Evolutionary conservation across 352 stramenopile genomes (phyloP).

Genomic region (Thalassiosira mediterranea): DNA sequence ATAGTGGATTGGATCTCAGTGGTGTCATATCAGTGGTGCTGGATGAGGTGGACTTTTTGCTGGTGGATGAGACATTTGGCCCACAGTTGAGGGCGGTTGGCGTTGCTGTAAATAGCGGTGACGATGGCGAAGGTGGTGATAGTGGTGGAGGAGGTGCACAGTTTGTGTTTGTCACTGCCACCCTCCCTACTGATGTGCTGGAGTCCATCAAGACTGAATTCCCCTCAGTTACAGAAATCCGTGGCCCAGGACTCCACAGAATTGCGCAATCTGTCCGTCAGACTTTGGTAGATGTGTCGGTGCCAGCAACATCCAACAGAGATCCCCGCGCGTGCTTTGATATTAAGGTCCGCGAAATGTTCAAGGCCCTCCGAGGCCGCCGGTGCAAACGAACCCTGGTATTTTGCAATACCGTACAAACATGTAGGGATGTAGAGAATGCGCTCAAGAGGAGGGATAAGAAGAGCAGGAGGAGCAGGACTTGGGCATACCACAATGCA

Average conservation of each 20-base stretch:
- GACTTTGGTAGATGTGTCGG: constrained; percentile 76
- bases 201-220: constrained; percentile 83
- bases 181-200: constrained; percentile 79
- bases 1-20: constrained; percentile 68
- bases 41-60: constrained; percentile 88
- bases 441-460: constrained; percentile 82
- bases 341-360: constrained; percentile 82
- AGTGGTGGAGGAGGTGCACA: constrained; percentile 56
- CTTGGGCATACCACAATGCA: constrained; percentile 85
- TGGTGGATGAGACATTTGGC: constrained; percentile 85
- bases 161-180: constrained; percentile 89
- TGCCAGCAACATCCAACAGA: constrained; percentile 59
- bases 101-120: constrained; percentile 42
- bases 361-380: constrained; percentile 62
- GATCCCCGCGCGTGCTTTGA: constrained; percentile 69
- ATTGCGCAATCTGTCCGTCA: constrained; percentile 68
- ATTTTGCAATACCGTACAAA: constrained; percentile 90
- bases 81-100: constrained; percentile 85
- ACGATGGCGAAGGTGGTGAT: constrained; percentile 31
- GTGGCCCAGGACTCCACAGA: constrained; percentile 84
- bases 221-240: constrained; percentile 66
- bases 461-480: constrained; percentile 61
- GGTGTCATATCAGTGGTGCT: constrained; percentile 77
- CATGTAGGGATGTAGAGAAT: constrained; percentile 86
- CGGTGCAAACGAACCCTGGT: constrained; percentile 80